Conservation (phyloP, 257 asterid species). For the Striga asiatica region DNA sequence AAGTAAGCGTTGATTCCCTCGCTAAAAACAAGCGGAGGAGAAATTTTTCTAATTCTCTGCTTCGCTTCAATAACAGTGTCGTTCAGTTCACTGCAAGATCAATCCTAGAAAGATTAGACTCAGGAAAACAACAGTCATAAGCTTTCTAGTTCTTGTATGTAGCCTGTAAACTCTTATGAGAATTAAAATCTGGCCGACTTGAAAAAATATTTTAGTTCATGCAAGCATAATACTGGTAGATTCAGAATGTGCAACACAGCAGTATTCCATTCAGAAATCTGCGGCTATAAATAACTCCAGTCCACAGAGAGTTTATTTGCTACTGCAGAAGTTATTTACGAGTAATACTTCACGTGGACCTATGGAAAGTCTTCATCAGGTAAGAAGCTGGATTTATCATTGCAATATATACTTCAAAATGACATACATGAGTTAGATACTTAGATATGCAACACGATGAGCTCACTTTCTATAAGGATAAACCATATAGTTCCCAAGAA, state of each 20-base stretch:
- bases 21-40: slow-evolving; percentile 42
- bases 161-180: not conserved
- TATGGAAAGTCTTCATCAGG: too few relatives aligned
- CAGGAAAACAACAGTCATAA: slow-evolving; percentile 2
- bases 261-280: not conserved
- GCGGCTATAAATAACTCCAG: too few relatives aligned
- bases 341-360: not conserved
- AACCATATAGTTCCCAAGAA: not conserved
- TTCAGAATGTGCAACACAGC: not conserved
- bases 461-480: not conserved
- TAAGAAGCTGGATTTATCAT: too few relatives aligned
- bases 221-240: not conserved
- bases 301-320: too few relatives aligned
- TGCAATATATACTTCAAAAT: too few relatives aligned
- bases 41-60: slow-evolving; percentile 52
- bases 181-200: not conserved
- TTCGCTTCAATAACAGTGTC: slow-evolving; percentile 78
- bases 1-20: slow-evolving; percentile 41
- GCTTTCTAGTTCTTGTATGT: not conserved
- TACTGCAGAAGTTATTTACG: too few relatives aligned
- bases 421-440: too few relatives aligned
- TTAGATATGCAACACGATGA: not conserved
- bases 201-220: not conserved
- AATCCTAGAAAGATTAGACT: not conserved
- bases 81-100: slow-evolving; percentile 55